phyloP scores from a whole-genome alignment of 768 basidiomycete genomes.

The Erythrobasidium yunnanense region DNA sequence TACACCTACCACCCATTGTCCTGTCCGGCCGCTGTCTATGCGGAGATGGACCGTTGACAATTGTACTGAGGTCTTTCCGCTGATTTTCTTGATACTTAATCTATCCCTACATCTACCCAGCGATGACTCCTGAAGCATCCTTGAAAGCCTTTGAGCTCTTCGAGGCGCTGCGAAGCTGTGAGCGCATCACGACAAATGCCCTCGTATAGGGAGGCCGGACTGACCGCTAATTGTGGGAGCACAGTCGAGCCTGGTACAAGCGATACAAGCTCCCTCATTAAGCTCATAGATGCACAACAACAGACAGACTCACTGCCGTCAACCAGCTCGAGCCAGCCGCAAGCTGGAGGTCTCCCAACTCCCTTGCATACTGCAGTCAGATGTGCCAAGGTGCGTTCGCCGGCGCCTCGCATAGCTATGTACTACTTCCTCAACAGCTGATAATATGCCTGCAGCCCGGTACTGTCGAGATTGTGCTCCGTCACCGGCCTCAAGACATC shows the following conservation, averaged over 20 bases:
- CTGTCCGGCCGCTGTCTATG: background rate
- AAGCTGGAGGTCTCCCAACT: no score
- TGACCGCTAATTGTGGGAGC: background rate
- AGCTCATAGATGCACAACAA: background rate
- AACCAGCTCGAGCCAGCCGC: no score
- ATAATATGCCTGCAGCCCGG: constrained; percentile 22
- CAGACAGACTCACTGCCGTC: no score
- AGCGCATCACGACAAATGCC: background rate
- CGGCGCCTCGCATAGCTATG: background rate
- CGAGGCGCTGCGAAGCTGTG: constrained; percentile 17
- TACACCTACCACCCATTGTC: background rate
- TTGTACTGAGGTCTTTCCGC: background rate
- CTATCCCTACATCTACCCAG: no score
- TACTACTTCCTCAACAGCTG: background rate
- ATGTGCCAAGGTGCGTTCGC: constrained; percentile 20
- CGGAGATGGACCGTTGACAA: background rate
- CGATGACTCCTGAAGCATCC: constrained; percentile 24
- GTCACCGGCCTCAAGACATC: constrained; percentile 14
- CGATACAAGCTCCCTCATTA: background rate
- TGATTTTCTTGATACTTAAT: background rate
- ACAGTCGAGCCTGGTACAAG: constrained; percentile 22
- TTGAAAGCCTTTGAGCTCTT: constrained; percentile 14
- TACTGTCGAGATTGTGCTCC: constrained; percentile 12
- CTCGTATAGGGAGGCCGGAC: no score
- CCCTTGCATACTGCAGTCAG: constrained; percentile 22